Base-by-base conservation (phyloP, 257 asterid species). In the Nicotiana attenuata region DNA sequence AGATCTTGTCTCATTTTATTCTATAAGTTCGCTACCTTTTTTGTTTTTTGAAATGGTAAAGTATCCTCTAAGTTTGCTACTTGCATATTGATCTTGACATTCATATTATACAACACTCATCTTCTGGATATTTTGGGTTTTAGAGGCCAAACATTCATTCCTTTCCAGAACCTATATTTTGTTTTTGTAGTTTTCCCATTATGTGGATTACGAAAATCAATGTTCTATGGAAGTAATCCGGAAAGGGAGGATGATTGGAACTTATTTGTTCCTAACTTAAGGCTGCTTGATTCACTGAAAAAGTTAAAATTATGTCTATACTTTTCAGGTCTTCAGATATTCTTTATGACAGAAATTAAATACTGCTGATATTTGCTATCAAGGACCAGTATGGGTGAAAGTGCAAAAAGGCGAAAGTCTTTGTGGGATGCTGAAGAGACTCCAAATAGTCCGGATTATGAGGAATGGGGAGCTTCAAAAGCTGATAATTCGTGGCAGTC, bases 301-400 rank as follows among this genome's bases (percentile, higher is more conserved):
- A 15, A 47, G 26, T 75, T 41, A 15, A 50, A 47, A 50, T 75
- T 33, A 75, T 75, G 80, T 50, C 80, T 26, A 6, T 45, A 50
- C 16, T 26, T 75, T 73, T 50, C 80, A 75, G 80, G 80, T 26
- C 60, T 47, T 22, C 33, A 73, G 57, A 47, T 73, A 47, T 45
- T 33, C 59, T 71, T 47, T 33, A 22, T 13, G 61, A 50, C 59
- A 75, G 63, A 52, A 50, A 10, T 24, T 75, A 75, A 52, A 80
- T 28, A 50, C 67, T 53, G 63, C 52, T 80, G 83, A 80, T 52
- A 56, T 38, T 80, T 65, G 66, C 29, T 17, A 66, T 65, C 78
- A 66, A 80, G 38, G 78, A 77, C 31, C 79, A 71, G 22, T 66
- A 80, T 80, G 83, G 83, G 64, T 80, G 83, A 65, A 66, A 66